These are phyloP conservation scores for Paramecium bursaria DNA, from an alignment of 73 alveolate species.

Conservation along the genomic window DNA sequence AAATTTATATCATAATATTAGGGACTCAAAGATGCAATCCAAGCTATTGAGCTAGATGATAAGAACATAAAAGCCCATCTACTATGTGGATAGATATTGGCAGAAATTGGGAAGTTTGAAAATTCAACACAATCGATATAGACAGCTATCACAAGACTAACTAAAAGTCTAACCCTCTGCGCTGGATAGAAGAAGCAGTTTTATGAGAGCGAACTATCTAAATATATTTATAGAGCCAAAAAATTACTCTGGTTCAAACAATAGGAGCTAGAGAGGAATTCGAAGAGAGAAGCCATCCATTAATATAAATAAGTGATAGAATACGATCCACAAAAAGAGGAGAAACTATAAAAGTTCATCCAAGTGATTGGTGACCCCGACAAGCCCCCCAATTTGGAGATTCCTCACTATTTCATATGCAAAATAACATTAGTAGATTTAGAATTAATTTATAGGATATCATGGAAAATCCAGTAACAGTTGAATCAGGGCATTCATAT, in stretches of 20 bases:
- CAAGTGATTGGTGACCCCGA: conserved; percentile 41
- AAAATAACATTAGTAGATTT: conserved; percentile 28
- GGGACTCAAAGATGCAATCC: conserved; percentile 39
- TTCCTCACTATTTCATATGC: conserved; percentile 45
- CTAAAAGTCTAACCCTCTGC: conserved; percentile 32
- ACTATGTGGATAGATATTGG: conserved; percentile 51
- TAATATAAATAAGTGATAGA: neutral
- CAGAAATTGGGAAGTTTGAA: conserved; percentile 30
- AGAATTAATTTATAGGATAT: neutral
- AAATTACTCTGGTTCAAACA: conserved; percentile 32
- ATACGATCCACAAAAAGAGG: neutral
- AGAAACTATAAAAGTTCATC: neutral
- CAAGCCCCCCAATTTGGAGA: neutral
- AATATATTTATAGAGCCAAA: conserved; percentile 52
- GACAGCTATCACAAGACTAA: conserved; percentile 26
- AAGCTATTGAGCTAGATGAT: conserved; percentile 50
- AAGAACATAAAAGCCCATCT: conserved; percentile 54
- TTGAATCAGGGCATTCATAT: conserved; percentile 40
- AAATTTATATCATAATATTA: neutral
- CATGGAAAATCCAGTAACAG: conserved; percentile 48
- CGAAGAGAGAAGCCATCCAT: conserved; percentile 12
- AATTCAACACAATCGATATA: conserved; percentile 8
- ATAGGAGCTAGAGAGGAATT: neutral
- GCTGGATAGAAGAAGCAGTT: conserved; percentile 49
- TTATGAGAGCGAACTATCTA: conserved; percentile 51